These are phyloP conservation scores for Scopulariopsis brevicaulis DNA, from an alignment of 2,329 filamentous ascomycete genomes.

Conservation along the genomic window DNA sequence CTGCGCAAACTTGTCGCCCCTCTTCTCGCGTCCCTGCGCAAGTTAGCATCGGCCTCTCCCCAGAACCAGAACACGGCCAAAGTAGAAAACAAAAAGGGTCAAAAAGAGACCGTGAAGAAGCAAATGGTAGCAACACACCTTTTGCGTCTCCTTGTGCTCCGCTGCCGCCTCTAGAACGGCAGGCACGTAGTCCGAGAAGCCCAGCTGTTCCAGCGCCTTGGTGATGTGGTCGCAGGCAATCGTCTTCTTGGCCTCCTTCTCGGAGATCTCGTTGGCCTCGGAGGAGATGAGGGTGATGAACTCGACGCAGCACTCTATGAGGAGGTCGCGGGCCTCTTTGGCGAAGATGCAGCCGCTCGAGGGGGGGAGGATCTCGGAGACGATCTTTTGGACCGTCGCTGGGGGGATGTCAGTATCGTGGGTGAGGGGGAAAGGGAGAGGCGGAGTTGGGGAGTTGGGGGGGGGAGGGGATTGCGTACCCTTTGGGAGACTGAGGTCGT, in stretches of 20 bases:
- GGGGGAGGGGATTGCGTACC: conserved; percentile 26
- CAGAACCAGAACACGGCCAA: conserved; percentile 10
- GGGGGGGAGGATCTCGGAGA: conserved; percentile 79
- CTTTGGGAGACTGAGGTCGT: conserved; percentile 54
- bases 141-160: conserved; percentile 87
- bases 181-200: conserved; percentile 84
- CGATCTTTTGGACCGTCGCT: conserved; percentile 74
- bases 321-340: conserved; percentile 85
- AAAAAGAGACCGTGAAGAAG: neutral
- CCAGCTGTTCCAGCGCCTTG: conserved; percentile 82
- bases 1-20: conserved; percentile 92
- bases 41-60: conserved; percentile 35
- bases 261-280: conserved; percentile 96
- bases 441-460: neutral
- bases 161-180: conserved; percentile 78
- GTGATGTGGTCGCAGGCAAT: conserved; percentile 98
- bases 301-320: conserved; percentile 98
- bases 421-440: neutral
- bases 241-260: conserved; percentile 98
- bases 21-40: conserved; percentile 78
- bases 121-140: conserved; percentile 42
- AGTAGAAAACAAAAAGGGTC: conserved; percentile 31
- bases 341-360: conserved; percentile 73
- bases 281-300: conserved; percentile 98
- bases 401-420: neutral